Conservation (phyloP, 768 basidiomycete species). For the Trametes villosa region DNA sequence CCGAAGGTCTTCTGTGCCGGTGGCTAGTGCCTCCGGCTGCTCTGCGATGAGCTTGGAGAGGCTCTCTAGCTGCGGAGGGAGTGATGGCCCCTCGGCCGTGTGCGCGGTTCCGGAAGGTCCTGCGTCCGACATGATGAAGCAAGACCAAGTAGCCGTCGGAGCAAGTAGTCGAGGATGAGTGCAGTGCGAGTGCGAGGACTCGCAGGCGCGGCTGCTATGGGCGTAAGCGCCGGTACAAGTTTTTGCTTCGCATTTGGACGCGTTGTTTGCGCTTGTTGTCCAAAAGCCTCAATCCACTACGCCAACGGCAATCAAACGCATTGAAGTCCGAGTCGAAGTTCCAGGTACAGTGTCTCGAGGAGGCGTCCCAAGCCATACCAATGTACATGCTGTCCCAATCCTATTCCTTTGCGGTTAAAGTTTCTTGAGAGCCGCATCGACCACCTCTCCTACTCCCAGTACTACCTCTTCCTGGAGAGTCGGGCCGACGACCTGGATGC, state of each 20-base stretch:
- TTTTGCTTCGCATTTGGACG: constrained; percentile 17
- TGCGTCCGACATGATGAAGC: neutral
- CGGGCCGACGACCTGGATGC: constrained; percentile 40
- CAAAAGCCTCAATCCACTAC: constrained; percentile 20
- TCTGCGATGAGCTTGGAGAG: constrained; percentile 62
- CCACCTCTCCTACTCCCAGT: constrained; percentile 36
- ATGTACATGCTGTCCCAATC: neutral
- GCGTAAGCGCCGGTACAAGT: constrained; percentile 12
- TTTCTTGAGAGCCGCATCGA: constrained; percentile 29
- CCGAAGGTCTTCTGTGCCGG: constrained; percentile 56
- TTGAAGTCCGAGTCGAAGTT: neutral
- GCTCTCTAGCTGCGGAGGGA: constrained; percentile 48
- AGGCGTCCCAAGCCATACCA: neutral
- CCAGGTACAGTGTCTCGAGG: neutral
- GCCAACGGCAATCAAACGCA: constrained; percentile 1
- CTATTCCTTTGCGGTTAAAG: too few relatives aligned
- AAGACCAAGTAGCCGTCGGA: neutral
- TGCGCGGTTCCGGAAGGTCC: neutral
- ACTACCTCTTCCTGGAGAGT: constrained; percentile 45
- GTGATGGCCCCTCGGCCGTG: constrained; percentile 10
- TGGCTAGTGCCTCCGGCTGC: constrained; percentile 57
- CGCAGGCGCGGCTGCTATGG: neutral
- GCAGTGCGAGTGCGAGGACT: neutral
- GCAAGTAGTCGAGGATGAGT: neutral
- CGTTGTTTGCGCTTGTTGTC: constrained; percentile 22